Evolutionary conservation across 73 alveolate genomes (phyloP).

Genomic region (Paramecium biaurelia): DNA sequence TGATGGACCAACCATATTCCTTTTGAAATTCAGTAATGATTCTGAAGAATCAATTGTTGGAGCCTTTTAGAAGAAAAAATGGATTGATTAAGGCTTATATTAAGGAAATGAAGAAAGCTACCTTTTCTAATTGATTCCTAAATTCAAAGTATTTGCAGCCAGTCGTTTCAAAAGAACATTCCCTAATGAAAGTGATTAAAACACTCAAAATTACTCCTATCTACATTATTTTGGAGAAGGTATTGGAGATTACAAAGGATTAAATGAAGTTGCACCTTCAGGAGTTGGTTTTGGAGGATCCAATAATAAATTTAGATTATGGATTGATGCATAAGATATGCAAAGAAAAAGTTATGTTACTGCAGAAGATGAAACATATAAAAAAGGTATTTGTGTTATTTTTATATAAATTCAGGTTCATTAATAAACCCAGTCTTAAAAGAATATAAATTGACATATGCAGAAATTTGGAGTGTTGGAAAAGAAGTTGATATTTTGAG

Average conservation of each 20-base stretch:
- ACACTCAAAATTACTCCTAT: slow-evolving; percentile 14
- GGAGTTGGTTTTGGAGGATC: slow-evolving; percentile 40
- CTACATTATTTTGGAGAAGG: slow-evolving; percentile 26
- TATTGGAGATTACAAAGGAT: neutral
- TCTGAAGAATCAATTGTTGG: slow-evolving; percentile 2
- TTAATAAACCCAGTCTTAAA: neutral
- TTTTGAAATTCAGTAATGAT: neutral
- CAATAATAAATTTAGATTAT: neutral
- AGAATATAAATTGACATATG: slow-evolving; percentile 1
- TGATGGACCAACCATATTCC: slow-evolving; percentile 23
- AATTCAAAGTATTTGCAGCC: slow-evolving; percentile 14
- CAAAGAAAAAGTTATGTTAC: slow-evolving; percentile 7
- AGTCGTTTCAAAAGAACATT: slow-evolving; percentile 14
- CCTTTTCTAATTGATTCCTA: neutral
- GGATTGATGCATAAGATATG: slow-evolving; percentile 29
- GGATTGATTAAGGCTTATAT: slow-evolving; percentile 6
- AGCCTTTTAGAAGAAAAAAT: slow-evolving; percentile 4
- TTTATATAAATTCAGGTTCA: neutral
- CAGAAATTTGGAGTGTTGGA: slow-evolving; percentile 13
- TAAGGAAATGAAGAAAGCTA: slow-evolving; percentile 26
- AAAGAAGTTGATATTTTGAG: slow-evolving; percentile 1
- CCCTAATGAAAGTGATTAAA: slow-evolving; percentile 34
- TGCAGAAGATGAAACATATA: slow-evolving; percentile 27
- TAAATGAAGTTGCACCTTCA: slow-evolving; percentile 3
- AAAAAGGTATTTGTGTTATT: neutral